Percentiles rank a stretch among this genome's conserved stretches.
These are phyloP conservation scores for Globisporangium heterothallicum DNA, from an alignment of 352 stramenopile genomes.

Conservation along the genomic window DNA sequence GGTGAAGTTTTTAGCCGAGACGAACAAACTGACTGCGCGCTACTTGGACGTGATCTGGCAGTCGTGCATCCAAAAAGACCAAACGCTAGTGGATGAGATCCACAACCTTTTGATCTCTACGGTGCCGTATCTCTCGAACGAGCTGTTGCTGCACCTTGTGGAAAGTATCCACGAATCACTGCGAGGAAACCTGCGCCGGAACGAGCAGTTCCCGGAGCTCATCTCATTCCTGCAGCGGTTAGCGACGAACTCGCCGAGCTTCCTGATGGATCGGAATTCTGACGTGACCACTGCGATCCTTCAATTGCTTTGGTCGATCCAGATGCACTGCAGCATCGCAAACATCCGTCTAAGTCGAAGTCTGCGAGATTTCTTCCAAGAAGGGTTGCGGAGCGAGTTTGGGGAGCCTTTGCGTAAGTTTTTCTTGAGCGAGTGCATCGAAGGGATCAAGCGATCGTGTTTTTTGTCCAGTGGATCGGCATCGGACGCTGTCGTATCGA, in stretches of 20 bases:
- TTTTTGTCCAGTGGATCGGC: constrained; percentile 21
- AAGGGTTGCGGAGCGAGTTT: constrained; percentile 68
- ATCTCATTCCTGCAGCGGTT: constrained; percentile 80
- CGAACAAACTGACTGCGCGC: constrained; percentile 60
- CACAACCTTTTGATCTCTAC: constrained; percentile 73
- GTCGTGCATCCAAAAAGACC: constrained; percentile 82
- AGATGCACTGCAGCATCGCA: constrained; percentile 60
- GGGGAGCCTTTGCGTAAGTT: constrained; percentile 58
- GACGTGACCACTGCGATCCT: constrained; percentile 63
- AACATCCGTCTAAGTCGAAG: constrained; percentile 57
- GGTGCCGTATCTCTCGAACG: constrained; percentile 68
- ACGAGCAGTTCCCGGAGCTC: constrained; percentile 60
- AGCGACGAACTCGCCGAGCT: constrained; percentile 52
- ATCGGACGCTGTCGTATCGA: constrained; percentile 9
- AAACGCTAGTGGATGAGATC: constrained; percentile 78
- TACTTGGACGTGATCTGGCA: constrained; percentile 74
- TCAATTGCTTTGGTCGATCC: constrained; percentile 79
- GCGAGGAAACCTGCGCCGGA: constrained; percentile 39
- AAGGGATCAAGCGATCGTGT: constrained; percentile 74
- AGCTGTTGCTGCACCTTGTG: constrained; percentile 64
- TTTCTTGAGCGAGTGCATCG: constrained; percentile 71
- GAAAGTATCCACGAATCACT: constrained; percentile 59
- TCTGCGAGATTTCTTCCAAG: constrained; percentile 75
- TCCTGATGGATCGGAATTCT: constrained; percentile 63
- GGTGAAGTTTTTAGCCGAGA: constrained; percentile 83